Percentiles rank a stretch among this genome's conserved stretches.
phyloP scores from a whole-genome alignment of 805 yeast genomes.

The Monosporozyma unispora region DNA sequence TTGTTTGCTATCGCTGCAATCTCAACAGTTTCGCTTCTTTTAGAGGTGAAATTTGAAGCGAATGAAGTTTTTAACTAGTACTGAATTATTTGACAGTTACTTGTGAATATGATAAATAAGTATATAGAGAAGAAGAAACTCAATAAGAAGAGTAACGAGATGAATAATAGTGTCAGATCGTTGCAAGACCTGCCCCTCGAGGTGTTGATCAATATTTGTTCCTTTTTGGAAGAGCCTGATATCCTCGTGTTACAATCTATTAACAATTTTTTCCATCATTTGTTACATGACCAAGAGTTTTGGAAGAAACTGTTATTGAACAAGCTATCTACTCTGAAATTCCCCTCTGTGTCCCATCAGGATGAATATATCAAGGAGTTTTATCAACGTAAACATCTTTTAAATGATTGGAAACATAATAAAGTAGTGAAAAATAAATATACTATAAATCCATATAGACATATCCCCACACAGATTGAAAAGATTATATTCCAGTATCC shows the following conservation, averaged over 20 bases:
- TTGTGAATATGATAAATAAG: no score
- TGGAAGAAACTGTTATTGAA: slow-evolving; percentile 34
- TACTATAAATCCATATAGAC: slow-evolving; percentile 18
- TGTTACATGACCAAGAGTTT: slow-evolving; percentile 34
- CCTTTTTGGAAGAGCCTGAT: slow-evolving; percentile 32
- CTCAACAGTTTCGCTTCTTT: no score
- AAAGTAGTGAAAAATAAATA: slow-evolving; percentile 29
- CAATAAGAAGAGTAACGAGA: no score
- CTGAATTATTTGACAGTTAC: no score
- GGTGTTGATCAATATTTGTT: slow-evolving; percentile 29
- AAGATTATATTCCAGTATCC: slow-evolving; percentile 29
- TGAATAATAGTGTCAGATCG: neutral
- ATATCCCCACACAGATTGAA: slow-evolving; percentile 20
- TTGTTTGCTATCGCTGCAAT: no score
- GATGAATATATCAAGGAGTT: slow-evolving; percentile 30
- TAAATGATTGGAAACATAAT: slow-evolving; percentile 30
- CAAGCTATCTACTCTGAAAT: slow-evolving; percentile 22
- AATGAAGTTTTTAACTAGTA: no score
- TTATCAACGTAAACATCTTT: slow-evolving; percentile 22
- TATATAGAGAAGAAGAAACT: neutral
- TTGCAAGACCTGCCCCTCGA: slow-evolving; percentile 30
- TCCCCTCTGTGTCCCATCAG: slow-evolving; percentile 34
- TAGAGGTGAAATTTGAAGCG: no score
- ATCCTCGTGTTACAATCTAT: slow-evolving; percentile 27
- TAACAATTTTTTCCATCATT: slow-evolving; percentile 21